Percentiles rank a stretch among this genome's conserved stretches.
Evolutionary conservation across 2,329 filamentous ascomycete genomes (phyloP).

Genomic region (Trichophyton simii): DNA sequence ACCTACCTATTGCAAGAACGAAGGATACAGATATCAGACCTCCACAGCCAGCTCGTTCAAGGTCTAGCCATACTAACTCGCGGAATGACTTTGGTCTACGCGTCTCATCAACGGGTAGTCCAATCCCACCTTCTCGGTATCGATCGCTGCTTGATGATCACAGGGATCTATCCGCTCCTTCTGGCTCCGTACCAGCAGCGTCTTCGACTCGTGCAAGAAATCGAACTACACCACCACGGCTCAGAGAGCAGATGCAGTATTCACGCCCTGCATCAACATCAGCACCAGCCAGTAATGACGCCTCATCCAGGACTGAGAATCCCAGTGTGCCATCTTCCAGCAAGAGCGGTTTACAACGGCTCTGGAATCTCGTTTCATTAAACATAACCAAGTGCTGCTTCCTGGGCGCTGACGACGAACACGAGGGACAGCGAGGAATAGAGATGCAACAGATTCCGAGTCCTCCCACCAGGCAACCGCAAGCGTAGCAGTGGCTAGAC

Average conservation of each 20-base stretch:
- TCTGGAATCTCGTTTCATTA: conserved; percentile 1
- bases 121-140: background rate
- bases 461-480: background rate
- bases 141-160: background rate
- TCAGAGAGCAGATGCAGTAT: background rate
- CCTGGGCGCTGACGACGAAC: conserved; percentile 1
- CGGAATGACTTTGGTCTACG: background rate
- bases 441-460: background rate
- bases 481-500: background rate
- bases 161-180: background rate
- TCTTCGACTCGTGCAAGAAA: background rate
- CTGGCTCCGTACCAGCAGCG: background rate
- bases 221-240: background rate
- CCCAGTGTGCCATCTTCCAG: background rate
- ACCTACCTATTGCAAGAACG: conserved; percentile 17
- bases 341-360: background rate
- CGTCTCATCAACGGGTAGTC: background rate
- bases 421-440: background rate
- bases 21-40: background rate
- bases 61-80: background rate
- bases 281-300: background rate
- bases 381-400: background rate
- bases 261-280: background rate
- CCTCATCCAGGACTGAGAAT: background rate
- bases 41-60: background rate